Evolutionary conservation across 805 yeast genomes (phyloP).

Genomic region (Monosporozyma siamensis): DNA sequence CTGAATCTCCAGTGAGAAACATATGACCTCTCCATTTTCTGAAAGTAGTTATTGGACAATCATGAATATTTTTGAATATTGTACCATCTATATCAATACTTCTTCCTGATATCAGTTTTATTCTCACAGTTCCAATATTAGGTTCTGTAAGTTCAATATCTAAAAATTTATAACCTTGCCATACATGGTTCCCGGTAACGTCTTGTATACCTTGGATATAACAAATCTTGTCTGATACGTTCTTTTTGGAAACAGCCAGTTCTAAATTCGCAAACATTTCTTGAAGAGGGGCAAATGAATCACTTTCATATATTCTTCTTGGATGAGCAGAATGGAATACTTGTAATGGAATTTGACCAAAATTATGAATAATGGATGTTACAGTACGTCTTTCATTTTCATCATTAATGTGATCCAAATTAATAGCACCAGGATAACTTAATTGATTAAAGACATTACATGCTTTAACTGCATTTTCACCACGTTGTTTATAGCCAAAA

Average conservation of each 20-base stretch:
- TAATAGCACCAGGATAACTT: constrained; percentile 77
- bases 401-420: constrained; percentile 64
- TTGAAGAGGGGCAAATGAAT: not conserved
- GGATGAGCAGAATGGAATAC: constrained; percentile 65
- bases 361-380: constrained; percentile 79
- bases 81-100: constrained; percentile 4
- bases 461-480: constrained; percentile 54
- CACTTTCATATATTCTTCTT: constrained; percentile 15
- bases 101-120: constrained; percentile 1
- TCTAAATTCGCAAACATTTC: not conserved
- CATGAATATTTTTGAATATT: constrained; percentile 27
- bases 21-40: constrained; percentile 18
- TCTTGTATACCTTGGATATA: constrained; percentile 4
- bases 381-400: constrained; percentile 66
- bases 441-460: constrained; percentile 75
- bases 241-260: not conserved
- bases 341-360: constrained; percentile 83
- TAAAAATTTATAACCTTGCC: constrained; percentile 1
- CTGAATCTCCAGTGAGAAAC: constrained; percentile 36
- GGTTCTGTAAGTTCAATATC: constrained; percentile 1
- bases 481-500: constrained; percentile 74
- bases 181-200: not conserved
- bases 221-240: constrained; percentile 2
- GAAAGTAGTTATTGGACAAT: constrained; percentile 24
- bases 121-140: constrained; percentile 5